Percentiles rank a stretch among this genome's conserved stretches.
These are phyloP conservation scores for Taphrina communis DNA, from an alignment of 1,139 yeast genomes.

Conservation along the genomic window DNA sequence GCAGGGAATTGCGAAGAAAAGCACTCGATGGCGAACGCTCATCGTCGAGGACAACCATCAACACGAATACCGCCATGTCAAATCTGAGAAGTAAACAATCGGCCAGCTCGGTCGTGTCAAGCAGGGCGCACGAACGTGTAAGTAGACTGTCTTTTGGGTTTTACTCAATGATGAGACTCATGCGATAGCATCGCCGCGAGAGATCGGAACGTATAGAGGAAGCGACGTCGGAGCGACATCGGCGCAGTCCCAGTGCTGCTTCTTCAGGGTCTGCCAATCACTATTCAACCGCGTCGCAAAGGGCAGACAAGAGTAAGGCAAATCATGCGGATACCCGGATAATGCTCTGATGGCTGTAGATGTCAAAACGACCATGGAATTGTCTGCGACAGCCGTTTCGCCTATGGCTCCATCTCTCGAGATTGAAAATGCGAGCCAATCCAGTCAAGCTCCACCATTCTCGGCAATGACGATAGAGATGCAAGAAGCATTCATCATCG, in stretches of 20 bases:
- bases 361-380: not conserved
- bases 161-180: not conserved
- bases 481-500: conserved; percentile 75
- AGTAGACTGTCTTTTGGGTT: not conserved
- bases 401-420: conserved; percentile 4
- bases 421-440: not conserved
- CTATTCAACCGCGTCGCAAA: not conserved
- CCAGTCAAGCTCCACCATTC: conserved; percentile 6
- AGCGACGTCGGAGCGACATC: not conserved
- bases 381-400: not conserved
- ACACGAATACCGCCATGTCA: not conserved
- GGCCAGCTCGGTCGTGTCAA: not conserved
- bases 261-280: not conserved
- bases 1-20: conserved; percentile 3
- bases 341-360: not conserved
- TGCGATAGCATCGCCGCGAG: conserved; percentile 7
- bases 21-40: not conserved
- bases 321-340: not conserved
- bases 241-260: conserved; percentile 11
- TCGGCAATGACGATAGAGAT: conserved; percentile 49
- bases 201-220: conserved; percentile 8
- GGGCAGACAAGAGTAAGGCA: not conserved
- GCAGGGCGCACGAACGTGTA: conserved; percentile 13
- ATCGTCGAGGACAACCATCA: not conserved
- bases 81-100: not conserved